Evolutionary conservation across 2,329 filamentous ascomycete genomes (phyloP), one percentile per base, ranked within the genome.

Genomic region (Nemania serpens): DNA sequence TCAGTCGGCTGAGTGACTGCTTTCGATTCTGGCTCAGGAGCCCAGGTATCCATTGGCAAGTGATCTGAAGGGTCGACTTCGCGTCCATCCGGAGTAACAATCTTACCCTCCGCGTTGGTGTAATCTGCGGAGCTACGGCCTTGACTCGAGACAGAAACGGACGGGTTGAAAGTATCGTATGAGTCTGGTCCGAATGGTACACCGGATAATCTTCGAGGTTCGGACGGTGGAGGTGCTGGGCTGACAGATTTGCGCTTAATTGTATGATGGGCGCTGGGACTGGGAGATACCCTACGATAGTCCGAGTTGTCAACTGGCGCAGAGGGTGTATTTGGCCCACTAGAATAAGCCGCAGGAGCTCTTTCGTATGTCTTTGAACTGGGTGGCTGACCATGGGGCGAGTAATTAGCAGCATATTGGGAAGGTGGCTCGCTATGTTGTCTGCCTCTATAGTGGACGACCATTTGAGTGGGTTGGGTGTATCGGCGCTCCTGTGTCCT

Each of bases 1-100:
- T 73, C 69, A 11, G 55, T 25, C 18, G 62, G 39, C 37, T 65
- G 62, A 7, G 48, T 49, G 7, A 68, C 67, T n/a, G 77, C 78
- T 70, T 88, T 89, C 20, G 83, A 81, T 67, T 91, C 88, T 0
- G 90, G 90, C 69, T 93, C 90, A 0, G 90, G 89, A 1, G 90
- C 90, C 89, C 89, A 93, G 1, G 86, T 86, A 57, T 91, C 87
- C 72, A 91, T 84, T 0, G 91, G 91, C 13, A 93, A 80, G 71
- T 93, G 90, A 73, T 94, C 91, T 0, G 89, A 91, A 1, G 91
- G 91, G 70, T 94, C 91, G 57, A 94, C 84, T 69, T 92, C 88
- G 57, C 88, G 83, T 6, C 91, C 91, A 71, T 92, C 89, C 64
- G 90, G 83, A 1, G 86, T 89, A 55, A 93, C 87, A 62, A 93